phyloP scores from a whole-genome alignment of 2,329 filamentous ascomycete genomes.

The Fusarium guadeloupense region DNA sequence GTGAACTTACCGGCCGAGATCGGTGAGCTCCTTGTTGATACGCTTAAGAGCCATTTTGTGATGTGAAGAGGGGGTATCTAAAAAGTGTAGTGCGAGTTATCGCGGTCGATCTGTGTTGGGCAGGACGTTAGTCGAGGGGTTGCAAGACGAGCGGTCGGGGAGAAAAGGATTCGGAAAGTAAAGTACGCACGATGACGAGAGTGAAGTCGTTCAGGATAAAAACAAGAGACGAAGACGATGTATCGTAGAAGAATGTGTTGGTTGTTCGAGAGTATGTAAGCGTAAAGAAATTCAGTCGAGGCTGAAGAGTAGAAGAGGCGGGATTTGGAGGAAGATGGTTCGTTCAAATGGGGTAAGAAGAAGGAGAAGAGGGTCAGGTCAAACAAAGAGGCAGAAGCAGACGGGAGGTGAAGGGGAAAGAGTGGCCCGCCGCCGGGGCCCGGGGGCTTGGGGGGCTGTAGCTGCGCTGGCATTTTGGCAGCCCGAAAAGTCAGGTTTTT shows the following conservation, averaged over 20 bases:
- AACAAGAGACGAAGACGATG: constrained; percentile 21
- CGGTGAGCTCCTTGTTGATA: constrained; percentile 93
- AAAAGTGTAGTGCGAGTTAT: constrained; percentile 38
- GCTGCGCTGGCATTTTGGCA: constrained; percentile 39
- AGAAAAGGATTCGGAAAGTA: constrained; percentile 23
- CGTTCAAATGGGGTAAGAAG: constrained; percentile 42
- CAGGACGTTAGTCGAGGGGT: constrained; percentile 40
- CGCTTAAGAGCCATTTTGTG: constrained; percentile 85
- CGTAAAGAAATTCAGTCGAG: constrained; percentile 41
- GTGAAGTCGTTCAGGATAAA: constrained; percentile 34
- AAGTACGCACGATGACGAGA: constrained; percentile 43
- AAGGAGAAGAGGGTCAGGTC: constrained; percentile 36
- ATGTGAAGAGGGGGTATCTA: constrained; percentile 44
- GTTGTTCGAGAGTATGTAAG: constrained; percentile 20
- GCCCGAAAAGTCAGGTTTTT: constrained; percentile 49
- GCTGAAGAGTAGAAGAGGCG: constrained; percentile 41
- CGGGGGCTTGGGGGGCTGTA: too few relatives aligned
- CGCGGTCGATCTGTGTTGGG: constrained; percentile 39
- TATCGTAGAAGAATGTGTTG: constrained; percentile 14
- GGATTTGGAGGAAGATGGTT: constrained; percentile 43
- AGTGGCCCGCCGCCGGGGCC: too few relatives aligned
- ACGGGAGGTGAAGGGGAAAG: constrained; percentile 40
- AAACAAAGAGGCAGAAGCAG: constrained; percentile 37
- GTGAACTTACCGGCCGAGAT: constrained; percentile 81
- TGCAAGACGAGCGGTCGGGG: constrained; percentile 22